A percentile compares a stretch with the other conserved stretches of the same genome.
phyloP scores from a whole-genome alignment of 495 filamentous ascomycete genomes.

The Tuber umbilicatum region DNA sequence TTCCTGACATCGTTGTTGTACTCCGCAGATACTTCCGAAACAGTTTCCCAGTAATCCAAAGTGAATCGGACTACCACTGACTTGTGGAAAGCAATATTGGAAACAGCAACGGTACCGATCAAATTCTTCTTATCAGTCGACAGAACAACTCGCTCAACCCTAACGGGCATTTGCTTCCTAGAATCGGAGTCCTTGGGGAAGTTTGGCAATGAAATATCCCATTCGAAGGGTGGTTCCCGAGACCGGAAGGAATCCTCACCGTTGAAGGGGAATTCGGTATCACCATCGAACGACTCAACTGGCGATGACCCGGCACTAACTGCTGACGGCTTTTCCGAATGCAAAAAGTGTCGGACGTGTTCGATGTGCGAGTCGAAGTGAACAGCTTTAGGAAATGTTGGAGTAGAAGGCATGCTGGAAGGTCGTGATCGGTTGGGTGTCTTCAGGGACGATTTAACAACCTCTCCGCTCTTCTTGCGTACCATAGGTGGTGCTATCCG shows the following conservation, averaged over 20 bases:
- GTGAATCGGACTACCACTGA: conserved; percentile 83
- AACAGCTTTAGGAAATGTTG: conserved; percentile 87
- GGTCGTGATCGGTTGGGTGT: conserved; percentile 69
- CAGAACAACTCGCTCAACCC: conserved; percentile 76
- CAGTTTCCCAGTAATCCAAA: conserved; percentile 95
- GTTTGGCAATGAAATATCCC: conserved; percentile 78
- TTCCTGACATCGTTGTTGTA: conserved; percentile 72
- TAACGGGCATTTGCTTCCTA: conserved; percentile 58
- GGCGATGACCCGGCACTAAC: conserved; percentile 95
- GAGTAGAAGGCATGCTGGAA: conserved; percentile 95
- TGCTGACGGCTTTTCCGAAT: conserved; percentile 85
- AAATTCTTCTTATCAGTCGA: conserved; percentile 79
- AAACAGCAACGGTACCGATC: conserved; percentile 72
- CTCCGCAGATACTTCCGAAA: conserved; percentile 85
- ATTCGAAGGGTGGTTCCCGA: conserved; percentile 59
- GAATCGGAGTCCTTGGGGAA: conserved; percentile 66
- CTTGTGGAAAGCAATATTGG: conserved; percentile 88
- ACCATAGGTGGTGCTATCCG: conserved; percentile 70
- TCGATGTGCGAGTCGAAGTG: conserved; percentile 93
- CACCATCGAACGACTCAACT: conserved; percentile 73
- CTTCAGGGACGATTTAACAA: conserved; percentile 86
- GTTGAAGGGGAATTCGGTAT: conserved; percentile 78
- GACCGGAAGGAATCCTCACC: conserved; percentile 47
- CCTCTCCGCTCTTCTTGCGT: conserved; percentile 94
- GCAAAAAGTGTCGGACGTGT: conserved; percentile 89